Base-by-base conservation (phyloP, 2,329 filamentous ascomycete species). In the Tothia fuscella region DNA sequence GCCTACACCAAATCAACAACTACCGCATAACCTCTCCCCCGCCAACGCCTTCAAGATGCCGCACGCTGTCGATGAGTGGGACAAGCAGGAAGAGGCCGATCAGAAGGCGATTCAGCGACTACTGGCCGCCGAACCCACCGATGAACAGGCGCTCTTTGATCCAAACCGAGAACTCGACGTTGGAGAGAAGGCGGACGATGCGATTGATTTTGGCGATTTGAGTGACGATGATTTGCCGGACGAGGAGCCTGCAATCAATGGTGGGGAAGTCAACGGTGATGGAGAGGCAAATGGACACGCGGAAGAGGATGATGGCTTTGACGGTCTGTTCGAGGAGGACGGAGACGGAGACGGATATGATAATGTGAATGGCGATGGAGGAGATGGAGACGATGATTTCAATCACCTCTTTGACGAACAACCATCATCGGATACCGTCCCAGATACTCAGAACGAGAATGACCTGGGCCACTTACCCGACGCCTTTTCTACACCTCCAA, bases 191-290 rank as follows among this genome's bases (percentile, higher is more conserved):
- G 89, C 87, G 42, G 87, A 87, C 46, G 84, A 96, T 62, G 91
- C 91, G 30, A 66, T 91, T 47, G 91, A 98, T 56, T 98, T 72
- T 52, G 86, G 84, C 56, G 85, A 94, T 55, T 88, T 96, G 47
- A 82, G 82, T 49, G 89, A 96, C 57, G 87, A 93, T 56, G 88
- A 95, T 48, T 71, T 94, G 6, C 82, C 86, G 9, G 85, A 91
- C 5, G 85, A 91, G 48, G 25, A 9, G n/a, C 32, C 31, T 17
- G 7, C 31, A n/a, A 7, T 16, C n/a, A n/a, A n/a, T n/a, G n/a
- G n/a, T n/a, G 28, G 10, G n/a, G 31, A 38, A 16, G 21, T 12
- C 7, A 37, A 20, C 19, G 28, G 41, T 26, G 39, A 43, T 19
- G 19, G 42, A 33, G 33, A 21, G 12, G 32, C 31, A 25, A 32